Percentiles rank a stretch among this genome's conserved stretches.
phyloP scores from a whole-genome alignment of 176 grass and related monocot genomes.

The Ensete ventricosum region DNA sequence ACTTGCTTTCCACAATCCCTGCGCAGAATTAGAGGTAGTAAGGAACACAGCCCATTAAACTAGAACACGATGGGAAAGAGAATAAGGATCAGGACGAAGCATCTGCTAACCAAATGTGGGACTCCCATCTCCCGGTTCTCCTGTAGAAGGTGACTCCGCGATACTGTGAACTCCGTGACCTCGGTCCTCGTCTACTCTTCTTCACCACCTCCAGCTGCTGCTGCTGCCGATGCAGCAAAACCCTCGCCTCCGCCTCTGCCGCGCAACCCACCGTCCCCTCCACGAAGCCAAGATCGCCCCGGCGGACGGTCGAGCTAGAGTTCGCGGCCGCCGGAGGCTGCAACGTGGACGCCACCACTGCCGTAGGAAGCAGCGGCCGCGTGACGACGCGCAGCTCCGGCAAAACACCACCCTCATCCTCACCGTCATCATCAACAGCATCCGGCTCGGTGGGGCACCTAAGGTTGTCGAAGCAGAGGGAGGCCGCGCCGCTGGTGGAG shows the following conservation, averaged over 20 bases:
- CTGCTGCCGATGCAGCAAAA: not conserved
- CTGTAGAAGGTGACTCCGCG: slow-evolving; percentile 96
- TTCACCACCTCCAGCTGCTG: slow-evolving; percentile 29
- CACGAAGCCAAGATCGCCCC: slow-evolving; percentile 13
- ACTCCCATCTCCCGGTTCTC: slow-evolving; percentile 93
- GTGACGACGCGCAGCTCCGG: slow-evolving; percentile 30
- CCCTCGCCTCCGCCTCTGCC: not conserved
- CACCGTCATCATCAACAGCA: not conserved
- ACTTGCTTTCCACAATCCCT: slow-evolving; percentile 99
- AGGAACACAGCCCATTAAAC: not conserved
- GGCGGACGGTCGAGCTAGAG: slow-evolving; percentile 3
- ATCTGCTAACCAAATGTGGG: slow-evolving; percentile 75
- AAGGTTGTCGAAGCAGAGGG: slow-evolving; percentile 32
- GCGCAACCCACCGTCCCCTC: slow-evolving; percentile 1
- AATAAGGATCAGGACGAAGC: not conserved
- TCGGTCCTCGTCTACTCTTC: slow-evolving; percentile 81
- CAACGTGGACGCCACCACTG: not conserved
- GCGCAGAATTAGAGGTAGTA: slow-evolving; percentile 7
- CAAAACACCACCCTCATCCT: slow-evolving; percentile 9
- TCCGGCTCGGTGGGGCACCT: slow-evolving; percentile 3
- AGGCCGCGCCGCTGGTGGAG: slow-evolving; percentile 10
- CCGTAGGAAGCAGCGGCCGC: slow-evolving; percentile 50
- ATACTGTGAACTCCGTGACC: slow-evolving; percentile 96
- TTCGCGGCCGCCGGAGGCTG: slow-evolving; percentile 6
- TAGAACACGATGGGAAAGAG: slow-evolving; percentile 1